Evolutionary conservation across 306 rosid genomes (phyloP).

Genomic region (Trichosanthes cucumerina): DNA sequence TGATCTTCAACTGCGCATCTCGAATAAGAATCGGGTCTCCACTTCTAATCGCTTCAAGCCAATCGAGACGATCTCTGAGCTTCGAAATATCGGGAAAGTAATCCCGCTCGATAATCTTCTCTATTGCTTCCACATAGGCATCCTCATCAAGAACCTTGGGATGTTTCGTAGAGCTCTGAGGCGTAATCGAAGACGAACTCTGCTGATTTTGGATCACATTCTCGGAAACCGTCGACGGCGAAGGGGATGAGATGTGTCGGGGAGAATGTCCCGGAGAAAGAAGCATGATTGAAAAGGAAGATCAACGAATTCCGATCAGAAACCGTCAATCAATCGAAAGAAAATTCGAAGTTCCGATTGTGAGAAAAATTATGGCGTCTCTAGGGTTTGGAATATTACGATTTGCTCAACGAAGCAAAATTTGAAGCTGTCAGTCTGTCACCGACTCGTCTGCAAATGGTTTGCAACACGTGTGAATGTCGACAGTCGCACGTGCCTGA

Average conservation of each 20-base stretch:
- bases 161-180: constrained; percentile 14
- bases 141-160: constrained; percentile 76
- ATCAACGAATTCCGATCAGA: neutral
- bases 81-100: constrained; percentile 92
- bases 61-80: constrained; percentile 92
- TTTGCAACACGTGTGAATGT: neutral
- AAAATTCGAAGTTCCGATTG: neutral
- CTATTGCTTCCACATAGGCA: constrained; percentile 65
- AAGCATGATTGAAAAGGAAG: constrained; percentile 37
- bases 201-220: constrained; percentile 21
- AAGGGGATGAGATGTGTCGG: constrained; percentile 71
- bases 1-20: constrained; percentile 86
- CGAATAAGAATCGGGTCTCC: constrained; percentile 78
- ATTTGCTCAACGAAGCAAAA: neutral
- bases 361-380: neutral
- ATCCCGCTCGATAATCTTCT: constrained; percentile 94
- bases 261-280: constrained; percentile 94
- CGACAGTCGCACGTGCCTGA: neutral
- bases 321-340: neutral
- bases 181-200: constrained; percentile 21
- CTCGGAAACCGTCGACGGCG: constrained; percentile 35
- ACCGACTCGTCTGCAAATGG: neutral
- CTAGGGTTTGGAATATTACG: neutral
- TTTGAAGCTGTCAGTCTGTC: neutral
- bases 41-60: constrained; percentile 78